Evolutionary conservation across 2,329 filamentous ascomycete species (phyloP).

Genomic region (Cordyceps cateniannulata): DNA sequence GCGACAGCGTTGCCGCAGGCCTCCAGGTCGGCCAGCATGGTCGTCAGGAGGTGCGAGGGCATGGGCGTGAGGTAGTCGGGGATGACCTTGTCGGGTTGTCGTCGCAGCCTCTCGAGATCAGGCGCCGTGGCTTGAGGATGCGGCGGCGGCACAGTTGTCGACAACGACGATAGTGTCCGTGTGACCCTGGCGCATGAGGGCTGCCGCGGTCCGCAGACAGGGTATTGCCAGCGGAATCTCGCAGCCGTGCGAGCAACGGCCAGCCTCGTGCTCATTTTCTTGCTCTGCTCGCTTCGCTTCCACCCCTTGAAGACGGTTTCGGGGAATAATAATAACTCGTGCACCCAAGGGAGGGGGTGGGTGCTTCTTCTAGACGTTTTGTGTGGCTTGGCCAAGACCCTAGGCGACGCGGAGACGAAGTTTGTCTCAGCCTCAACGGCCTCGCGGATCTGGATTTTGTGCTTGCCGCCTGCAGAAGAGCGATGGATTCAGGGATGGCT

Average conservation of each 20-base stretch:
- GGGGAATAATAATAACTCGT: too few relatives aligned
- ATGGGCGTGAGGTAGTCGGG: conserved; percentile 47
- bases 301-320: too few relatives aligned
- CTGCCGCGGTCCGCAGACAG: background rate
- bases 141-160: background rate
- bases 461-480: background rate
- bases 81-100: conserved; percentile 28
- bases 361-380: background rate
- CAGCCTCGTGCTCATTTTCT: background rate
- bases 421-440: conserved; percentile 5
- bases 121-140: background rate
- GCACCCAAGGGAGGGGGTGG: background rate
- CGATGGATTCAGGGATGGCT: background rate
- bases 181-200: background rate
- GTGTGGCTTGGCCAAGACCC: background rate
- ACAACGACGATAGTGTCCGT: background rate
- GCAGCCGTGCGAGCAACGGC: background rate
- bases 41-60: conserved; percentile 57
- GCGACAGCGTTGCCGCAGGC: background rate
- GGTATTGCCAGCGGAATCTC: too few relatives aligned
- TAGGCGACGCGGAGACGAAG: background rate
- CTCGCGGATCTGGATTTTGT: background rate
- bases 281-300: background rate
- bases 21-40: conserved; percentile 50
- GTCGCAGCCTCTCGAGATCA: conserved; percentile 19